These are phyloP conservation scores for Domatiomyces globalis DNA, from an alignment of 2,329 filamentous ascomycete genomes.

Conservation along the genomic window DNA sequence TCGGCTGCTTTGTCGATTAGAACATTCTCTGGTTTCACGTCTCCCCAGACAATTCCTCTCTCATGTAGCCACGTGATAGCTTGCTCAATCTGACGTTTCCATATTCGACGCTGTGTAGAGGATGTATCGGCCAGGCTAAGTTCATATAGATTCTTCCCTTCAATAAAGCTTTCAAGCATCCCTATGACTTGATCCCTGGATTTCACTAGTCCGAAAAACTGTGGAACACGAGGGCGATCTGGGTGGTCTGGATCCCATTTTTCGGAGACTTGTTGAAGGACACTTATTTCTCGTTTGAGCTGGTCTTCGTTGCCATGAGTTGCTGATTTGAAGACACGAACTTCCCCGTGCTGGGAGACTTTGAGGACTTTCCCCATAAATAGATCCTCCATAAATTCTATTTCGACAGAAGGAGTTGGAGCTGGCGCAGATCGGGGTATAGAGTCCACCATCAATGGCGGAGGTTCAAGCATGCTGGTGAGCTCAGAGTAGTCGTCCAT, in stretches of 20 bases:
- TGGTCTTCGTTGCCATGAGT: constrained; percentile 2
- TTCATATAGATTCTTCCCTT: constrained; percentile 2
- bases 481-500: constrained; percentile 1
- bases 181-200: constrained; percentile 3
- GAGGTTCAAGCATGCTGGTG: constrained; percentile 1
- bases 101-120: neutral
- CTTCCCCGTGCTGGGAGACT: constrained; percentile 4
- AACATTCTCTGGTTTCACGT: constrained; percentile 20
- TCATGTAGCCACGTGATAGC: constrained; percentile 9
- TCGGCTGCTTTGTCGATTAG: constrained; percentile 18
- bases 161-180: constrained; percentile 5
- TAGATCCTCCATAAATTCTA: constrained; percentile 7
- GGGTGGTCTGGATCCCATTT: constrained; percentile 5
- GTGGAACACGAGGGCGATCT: constrained; percentile 3
- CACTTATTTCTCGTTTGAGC: constrained; percentile 7
- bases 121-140: neutral
- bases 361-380: constrained; percentile 4
- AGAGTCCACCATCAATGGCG: neutral
- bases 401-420: constrained; percentile 1
- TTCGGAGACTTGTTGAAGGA: constrained; percentile 7
- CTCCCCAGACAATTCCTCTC: constrained; percentile 19
- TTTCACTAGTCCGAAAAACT: constrained; percentile 3
- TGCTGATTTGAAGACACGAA: constrained; percentile 8
- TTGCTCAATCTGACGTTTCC: constrained; percentile 6
- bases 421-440: neutral